phyloP scores from a whole-genome alignment of 306 rosid species.

The Vigna reflexopilosa region DNA sequence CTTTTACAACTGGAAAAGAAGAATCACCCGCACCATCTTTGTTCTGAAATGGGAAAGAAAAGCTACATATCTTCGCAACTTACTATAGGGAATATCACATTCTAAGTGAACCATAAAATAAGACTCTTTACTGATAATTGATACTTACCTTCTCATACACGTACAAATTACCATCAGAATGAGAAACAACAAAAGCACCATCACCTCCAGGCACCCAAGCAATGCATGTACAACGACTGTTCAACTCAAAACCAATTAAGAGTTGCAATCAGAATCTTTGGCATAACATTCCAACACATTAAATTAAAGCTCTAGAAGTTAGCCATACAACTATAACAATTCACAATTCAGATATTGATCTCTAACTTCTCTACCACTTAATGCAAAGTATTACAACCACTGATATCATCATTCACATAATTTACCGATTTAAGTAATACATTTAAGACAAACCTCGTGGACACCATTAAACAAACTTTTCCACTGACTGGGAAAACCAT shows the following conservation, averaged over 20 bases:
- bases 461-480: conserved; percentile 14
- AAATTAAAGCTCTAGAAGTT: conserved; percentile 26
- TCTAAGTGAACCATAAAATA: conserved; percentile 25
- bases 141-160: conserved; percentile 90
- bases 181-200: conserved; percentile 90
- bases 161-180: conserved; percentile 91
- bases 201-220: conserved; percentile 96
- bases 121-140: conserved; percentile 39
- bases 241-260: conserved; percentile 52
- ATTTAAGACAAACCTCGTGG: neutral
- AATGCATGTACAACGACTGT: conserved; percentile 93
- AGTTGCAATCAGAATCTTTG: conserved; percentile 27
- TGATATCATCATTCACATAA: conserved; percentile 19
- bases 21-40: conserved; percentile 92
- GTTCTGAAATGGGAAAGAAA: conserved; percentile 58
- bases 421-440: conserved; percentile 5
- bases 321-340: conserved; percentile 18
- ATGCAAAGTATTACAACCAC: conserved; percentile 32
- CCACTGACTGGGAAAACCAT: conserved; percentile 1
- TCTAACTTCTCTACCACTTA: conserved; percentile 30
- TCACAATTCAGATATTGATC: neutral
- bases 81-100: conserved; percentile 31
- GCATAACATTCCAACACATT: conserved; percentile 35
- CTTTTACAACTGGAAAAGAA: conserved; percentile 84
- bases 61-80: conserved; percentile 31